These are phyloP conservation scores for Colletotrichum sp. DNA, from an alignment of 2,329 filamentous ascomycete species.

Conservation along the genomic window DNA sequence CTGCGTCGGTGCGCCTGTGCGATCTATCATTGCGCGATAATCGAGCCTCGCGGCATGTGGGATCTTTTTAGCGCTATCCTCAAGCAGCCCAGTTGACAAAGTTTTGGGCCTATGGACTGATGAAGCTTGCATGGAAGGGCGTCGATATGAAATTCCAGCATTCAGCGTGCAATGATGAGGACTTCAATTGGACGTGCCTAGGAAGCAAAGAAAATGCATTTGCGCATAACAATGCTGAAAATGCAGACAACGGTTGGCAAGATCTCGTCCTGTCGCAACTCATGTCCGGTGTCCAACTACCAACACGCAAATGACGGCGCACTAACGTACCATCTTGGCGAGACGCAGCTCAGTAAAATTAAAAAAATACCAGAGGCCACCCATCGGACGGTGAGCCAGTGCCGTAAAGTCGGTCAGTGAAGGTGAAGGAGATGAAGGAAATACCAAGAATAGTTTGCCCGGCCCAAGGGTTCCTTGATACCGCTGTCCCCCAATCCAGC, in stretches of 20 bases:
- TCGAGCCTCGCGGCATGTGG: background rate
- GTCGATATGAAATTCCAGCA: background rate
- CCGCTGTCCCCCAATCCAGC: background rate
- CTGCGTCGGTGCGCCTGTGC: background rate
- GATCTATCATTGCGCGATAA: background rate
- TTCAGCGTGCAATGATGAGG: background rate
- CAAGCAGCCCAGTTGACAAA: background rate
- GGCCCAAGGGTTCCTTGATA: background rate
- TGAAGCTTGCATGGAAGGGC: background rate
- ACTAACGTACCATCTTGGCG: background rate
- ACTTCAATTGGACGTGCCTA: fast-evolving
- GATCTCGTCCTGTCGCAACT: background rate
- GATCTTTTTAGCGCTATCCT: background rate
- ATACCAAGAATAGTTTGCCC: background rate
- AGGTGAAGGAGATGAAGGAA: conserved; percentile 1
- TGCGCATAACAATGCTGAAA: background rate
- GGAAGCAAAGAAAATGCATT: background rate
- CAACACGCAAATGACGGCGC: background rate
- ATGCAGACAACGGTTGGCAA: background rate
- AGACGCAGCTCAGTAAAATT: background rate
- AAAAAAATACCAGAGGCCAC: background rate
- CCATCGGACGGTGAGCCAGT: background rate
- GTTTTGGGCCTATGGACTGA: background rate
- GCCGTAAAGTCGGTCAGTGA: background rate
- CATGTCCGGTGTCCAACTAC: background rate